Percentiles rank a stretch among this genome's conserved stretches.
These are phyloP conservation scores for Phaffia australis DNA, from an alignment of 768 basidiomycete species.

Conservation along the genomic window DNA sequence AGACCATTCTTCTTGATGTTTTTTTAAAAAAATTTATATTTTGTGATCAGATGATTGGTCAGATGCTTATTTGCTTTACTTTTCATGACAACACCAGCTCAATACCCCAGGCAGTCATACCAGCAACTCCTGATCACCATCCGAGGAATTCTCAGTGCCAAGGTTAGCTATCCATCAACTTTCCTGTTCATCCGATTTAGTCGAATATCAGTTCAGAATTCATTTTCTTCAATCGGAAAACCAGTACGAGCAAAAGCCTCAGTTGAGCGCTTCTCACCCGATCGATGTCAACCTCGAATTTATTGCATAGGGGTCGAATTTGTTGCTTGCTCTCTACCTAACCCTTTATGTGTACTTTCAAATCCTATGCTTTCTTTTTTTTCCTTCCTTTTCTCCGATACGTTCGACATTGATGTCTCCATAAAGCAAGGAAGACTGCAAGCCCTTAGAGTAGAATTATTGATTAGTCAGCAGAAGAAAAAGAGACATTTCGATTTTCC, in stretches of 20 bases:
- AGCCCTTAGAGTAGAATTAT: no score
- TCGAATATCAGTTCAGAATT: slow-evolving; percentile 11
- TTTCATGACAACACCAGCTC: slow-evolving; percentile 34
- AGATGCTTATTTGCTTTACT: not conserved
- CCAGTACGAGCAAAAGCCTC: slow-evolving; percentile 42
- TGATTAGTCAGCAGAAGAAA: no score
- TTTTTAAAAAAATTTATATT: not conserved
- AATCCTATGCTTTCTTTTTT: not conserved
- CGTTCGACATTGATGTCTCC: no score
- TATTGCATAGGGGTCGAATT: not conserved
- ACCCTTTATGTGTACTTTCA: not conserved
- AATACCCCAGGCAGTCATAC: slow-evolving; percentile 39
- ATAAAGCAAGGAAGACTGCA: no score
- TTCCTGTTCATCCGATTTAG: not conserved
- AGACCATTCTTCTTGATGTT: not conserved
- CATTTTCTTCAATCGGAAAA: slow-evolving; percentile 30
- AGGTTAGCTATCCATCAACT: slow-evolving; percentile 1
- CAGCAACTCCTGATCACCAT: slow-evolving; percentile 30
- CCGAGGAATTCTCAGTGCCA: slow-evolving; percentile 10
- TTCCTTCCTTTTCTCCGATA: no score
- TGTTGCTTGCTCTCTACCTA: not conserved
- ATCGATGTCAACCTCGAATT: slow-evolving; percentile 25
- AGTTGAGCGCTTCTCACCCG: slow-evolving; percentile 37
- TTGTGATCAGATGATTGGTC: no score
- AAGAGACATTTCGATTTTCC: no score